These are phyloP conservation scores for Cenchrus americanus DNA, from an alignment of 176 grass and related monocot species.

Conservation along the genomic window DNA sequence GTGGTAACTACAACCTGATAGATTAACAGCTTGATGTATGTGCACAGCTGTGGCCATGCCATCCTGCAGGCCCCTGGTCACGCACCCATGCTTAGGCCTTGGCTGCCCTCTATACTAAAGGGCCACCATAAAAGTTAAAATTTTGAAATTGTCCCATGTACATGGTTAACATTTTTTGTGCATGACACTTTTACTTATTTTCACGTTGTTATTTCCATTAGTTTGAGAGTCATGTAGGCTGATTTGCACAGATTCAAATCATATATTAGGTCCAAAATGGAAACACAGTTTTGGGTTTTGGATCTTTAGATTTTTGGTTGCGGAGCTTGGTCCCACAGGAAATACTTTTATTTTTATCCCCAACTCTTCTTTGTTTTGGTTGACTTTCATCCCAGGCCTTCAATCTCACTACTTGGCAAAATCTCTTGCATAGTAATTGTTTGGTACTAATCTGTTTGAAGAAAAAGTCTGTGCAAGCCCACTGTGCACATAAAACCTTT, in stretches of 20 bases:
- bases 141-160: background rate
- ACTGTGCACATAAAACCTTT: background rate
- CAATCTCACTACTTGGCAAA: background rate
- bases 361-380: background rate
- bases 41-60: background rate
- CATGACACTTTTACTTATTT: background rate
- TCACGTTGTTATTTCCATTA: conserved; percentile 1
- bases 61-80: background rate
- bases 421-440: background rate
- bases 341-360: background rate
- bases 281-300: background rate
- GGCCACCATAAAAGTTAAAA: background rate
- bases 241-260: background rate
- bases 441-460: background rate
- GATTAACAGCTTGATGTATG: background rate
- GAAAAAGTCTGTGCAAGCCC: background rate
- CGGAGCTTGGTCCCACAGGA: background rate
- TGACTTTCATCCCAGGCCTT: background rate
- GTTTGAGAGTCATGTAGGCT: background rate
- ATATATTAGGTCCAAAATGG: background rate
- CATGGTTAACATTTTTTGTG: background rate
- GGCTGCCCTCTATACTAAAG: background rate
- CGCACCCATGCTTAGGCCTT: background rate
- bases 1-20: background rate
- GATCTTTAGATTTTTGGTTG: background rate